Evolutionary conservation across 2,329 filamentous ascomycete genomes (phyloP).

Genomic region (Cladosporium sp.): DNA sequence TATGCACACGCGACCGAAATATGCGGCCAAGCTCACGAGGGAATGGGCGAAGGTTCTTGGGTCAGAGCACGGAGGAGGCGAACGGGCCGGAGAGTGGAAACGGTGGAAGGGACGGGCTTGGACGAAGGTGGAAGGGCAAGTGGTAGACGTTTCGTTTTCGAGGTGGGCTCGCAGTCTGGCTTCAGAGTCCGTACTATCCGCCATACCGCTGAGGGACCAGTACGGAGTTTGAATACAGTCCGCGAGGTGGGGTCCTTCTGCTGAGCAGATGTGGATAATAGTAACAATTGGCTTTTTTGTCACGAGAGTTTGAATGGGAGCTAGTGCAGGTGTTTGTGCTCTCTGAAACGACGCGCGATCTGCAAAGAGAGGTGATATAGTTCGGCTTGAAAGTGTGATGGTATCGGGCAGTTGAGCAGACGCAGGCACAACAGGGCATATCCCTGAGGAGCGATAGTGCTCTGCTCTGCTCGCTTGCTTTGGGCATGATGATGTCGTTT

Average conservation of each 20-base stretch:
- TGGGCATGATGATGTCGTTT: constrained; percentile 11
- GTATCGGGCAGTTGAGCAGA: constrained; percentile 7
- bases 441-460: neutral
- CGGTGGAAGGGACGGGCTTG: constrained; percentile 15
- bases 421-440: neutral
- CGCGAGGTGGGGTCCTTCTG: neutral
- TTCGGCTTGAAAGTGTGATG: constrained; percentile 1
- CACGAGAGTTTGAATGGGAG: neutral
- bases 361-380: neutral
- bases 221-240: too few relatives aligned
- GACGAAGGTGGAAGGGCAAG: neutral
- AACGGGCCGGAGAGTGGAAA: constrained; percentile 6
- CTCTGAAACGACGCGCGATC: neutral
- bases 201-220: too few relatives aligned
- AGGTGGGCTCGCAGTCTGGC: neutral
- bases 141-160: neutral
- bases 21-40: constrained; percentile 5
- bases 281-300: constrained; percentile 6
- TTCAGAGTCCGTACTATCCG: too few relatives aligned
- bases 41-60: neutral
- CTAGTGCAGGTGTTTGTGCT: neutral
- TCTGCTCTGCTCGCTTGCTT: neutral
- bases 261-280: neutral
- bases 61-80: neutral
- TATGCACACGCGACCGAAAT: neutral